Evolutionary conservation across 2,329 filamentous ascomycete species (phyloP).

Genomic region (Fusarium bulbicola): DNA sequence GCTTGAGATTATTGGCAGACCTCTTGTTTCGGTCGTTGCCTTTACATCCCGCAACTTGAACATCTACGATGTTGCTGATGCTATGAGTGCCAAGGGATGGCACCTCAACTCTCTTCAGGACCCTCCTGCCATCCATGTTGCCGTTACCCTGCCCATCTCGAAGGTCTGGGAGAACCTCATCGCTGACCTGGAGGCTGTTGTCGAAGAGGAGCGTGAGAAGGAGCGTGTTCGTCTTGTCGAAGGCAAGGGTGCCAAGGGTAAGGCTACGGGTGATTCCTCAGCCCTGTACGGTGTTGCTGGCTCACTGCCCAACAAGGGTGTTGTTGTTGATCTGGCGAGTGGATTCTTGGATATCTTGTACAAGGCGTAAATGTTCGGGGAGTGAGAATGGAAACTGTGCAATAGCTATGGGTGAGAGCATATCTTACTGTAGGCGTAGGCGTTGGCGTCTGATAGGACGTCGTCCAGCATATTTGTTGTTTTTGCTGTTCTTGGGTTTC

Average conservation of each 20-base stretch:
- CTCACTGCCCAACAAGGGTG: slow-evolving; percentile 92
- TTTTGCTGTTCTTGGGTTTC: not conserved
- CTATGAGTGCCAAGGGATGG: slow-evolving; percentile 86
- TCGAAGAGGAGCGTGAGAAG: slow-evolving; percentile 81
- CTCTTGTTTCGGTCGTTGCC: slow-evolving; percentile 89
- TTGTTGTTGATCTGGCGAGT: slow-evolving; percentile 88
- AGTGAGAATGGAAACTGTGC: not conserved
- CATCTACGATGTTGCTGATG: slow-evolving; percentile 94
- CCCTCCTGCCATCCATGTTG: slow-evolving; percentile 91
- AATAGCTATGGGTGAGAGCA: not conserved
- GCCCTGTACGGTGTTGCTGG: slow-evolving; percentile 96
- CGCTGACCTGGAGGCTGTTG: slow-evolving; percentile 72
- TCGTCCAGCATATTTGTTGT: slow-evolving; percentile 2
- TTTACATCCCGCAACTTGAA: slow-evolving; percentile 87
- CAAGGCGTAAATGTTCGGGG: slow-evolving; percentile 68
- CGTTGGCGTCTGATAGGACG: slow-evolving; percentile 20
- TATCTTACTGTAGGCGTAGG: slow-evolving; percentile 16
- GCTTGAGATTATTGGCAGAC: slow-evolving; percentile 82
- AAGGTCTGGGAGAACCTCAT: slow-evolving; percentile 83
- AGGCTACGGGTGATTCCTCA: slow-evolving; percentile 79
- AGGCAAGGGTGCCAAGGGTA: slow-evolving; percentile 71
- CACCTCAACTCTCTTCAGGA: slow-evolving; percentile 94
- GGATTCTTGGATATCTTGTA: slow-evolving; percentile 95
- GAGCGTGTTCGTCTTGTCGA: slow-evolving; percentile 76
- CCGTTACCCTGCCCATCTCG: slow-evolving; percentile 87